Evolutionary conservation across 1,284 basidiomycete species (phyloP), one percentile per base, ranked within the genome.

Genomic region (Lignosus rhinocerotis): DNA sequence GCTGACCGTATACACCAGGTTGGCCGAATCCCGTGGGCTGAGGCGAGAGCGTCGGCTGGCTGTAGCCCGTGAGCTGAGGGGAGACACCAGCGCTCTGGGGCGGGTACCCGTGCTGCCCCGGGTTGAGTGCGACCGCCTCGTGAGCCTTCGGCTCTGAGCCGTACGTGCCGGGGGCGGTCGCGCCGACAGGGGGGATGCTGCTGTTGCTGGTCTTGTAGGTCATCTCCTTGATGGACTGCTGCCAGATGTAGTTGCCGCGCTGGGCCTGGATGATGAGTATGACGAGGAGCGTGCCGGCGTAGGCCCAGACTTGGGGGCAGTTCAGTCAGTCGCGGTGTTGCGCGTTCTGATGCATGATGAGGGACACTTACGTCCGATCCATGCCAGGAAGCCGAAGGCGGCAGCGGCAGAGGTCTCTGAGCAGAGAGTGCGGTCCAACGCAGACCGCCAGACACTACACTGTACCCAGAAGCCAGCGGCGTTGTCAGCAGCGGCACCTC

Each of bases 241-340:
- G 56, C 58, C 58, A 65, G 48, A 62, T 52, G 55, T 62, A 59
- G 51, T 62, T 55, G 8, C 63, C 63, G 46, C 63, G 63, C 31
- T 50, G 36, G n/a, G 60, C 60, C 44, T 60, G 58, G 41, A 65
- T 54, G 55, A 65, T 60, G 41, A 61, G 56, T 19, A 62, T 30
- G 30, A 57, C 43, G 46, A 65, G 60, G 31, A 65, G 58, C 31
- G 56, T 50, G 48, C 39, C 46, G 34, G 54, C 44, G 45, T 65
- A 65, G 0, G 44, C 54, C 60, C 59, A 60, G 8, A 65, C 63
- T 65, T 3, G 21, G 7, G 12, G 16, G 16, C 16, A 8, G 41
- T 41, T 50, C 12, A 19, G 25, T 17, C 7, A 1, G 8, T 2
- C 31, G 36, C 25, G 31, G 33, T 8, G 11, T 8, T 11, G 38